Percentiles rank a stretch among this genome's conserved stretches.
phyloP scores from a whole-genome alignment of 2,329 filamentous ascomycete species.

The Emergomyces orientalis region DNA sequence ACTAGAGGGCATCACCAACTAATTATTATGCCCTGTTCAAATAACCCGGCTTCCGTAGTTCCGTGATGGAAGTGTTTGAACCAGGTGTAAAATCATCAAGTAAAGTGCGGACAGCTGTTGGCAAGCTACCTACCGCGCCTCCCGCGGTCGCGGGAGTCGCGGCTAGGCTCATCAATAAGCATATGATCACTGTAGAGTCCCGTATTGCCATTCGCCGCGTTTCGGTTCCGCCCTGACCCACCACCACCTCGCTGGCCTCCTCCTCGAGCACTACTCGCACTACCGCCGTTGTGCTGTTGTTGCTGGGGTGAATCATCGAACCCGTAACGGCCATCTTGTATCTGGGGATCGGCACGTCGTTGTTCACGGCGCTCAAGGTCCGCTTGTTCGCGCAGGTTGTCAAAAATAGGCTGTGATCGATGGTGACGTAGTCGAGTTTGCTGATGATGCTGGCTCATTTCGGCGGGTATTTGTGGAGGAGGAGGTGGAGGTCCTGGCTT shows the following conservation, averaged over 20 bases:
- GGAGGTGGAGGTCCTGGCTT: constrained; percentile 25
- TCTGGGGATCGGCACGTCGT: constrained; percentile 26
- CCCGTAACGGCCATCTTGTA: constrained; percentile 34
- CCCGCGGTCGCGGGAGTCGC: constrained; percentile 18
- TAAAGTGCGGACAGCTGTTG: too few relatives aligned
- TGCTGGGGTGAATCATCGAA: constrained; percentile 22
- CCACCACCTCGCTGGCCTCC: constrained; percentile 11
- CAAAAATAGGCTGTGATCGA: constrained; percentile 22
- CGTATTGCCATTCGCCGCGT: constrained; percentile 12
- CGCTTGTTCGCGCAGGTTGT: constrained; percentile 31
- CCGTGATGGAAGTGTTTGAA: not conserved
- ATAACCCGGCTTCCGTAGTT: not conserved
- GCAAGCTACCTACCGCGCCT: constrained; percentile 10
- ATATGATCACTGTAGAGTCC: constrained; percentile 34
- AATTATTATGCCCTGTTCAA: not conserved
- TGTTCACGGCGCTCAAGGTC: constrained; percentile 31
- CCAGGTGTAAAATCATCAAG: not conserved
- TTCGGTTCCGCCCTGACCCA: constrained; percentile 12
- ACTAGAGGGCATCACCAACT: not conserved
- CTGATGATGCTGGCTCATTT: not conserved
- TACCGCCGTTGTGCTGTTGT: not conserved
- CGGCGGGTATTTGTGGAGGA: constrained; percentile 7
- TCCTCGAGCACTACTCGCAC: constrained; percentile 9
- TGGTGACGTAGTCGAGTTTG: constrained; percentile 14
- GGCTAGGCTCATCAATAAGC: constrained; percentile 30